These are phyloP conservation scores for Leishmania tarentolae DNA, from an alignment of 208 protist species.

Conservation along the genomic window DNA sequence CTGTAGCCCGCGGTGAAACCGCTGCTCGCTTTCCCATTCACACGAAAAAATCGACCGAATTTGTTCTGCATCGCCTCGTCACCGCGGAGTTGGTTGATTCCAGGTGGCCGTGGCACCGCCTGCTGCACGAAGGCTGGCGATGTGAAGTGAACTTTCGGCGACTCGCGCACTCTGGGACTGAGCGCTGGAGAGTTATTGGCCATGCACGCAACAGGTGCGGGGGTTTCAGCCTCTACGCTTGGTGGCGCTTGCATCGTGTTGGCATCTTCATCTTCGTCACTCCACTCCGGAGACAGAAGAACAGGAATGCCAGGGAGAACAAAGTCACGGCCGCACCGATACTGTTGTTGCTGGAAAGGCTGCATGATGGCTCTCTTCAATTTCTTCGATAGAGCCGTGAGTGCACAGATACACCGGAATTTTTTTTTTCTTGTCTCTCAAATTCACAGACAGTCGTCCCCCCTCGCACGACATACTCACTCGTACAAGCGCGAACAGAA, in stretches of 20 bases:
- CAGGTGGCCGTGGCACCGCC: neutral
- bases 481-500: neutral
- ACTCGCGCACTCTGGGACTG: neutral
- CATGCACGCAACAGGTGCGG: neutral
- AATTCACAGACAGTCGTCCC: neutral
- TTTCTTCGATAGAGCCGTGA: neutral
- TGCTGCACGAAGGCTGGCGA: neutral
- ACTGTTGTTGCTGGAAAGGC: slow-evolving; percentile 7
- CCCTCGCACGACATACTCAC: too few species aligned
- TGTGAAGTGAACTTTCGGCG: neutral
- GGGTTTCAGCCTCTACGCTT: neutral
- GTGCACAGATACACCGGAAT: neutral
- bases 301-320: slow-evolving; percentile 34
- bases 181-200: too few species aligned
- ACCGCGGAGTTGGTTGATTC: neutral
- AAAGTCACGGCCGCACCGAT: slow-evolving; percentile 22
- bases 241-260: neutral
- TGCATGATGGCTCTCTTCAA: slow-evolving; percentile 8
- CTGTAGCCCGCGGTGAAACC: neutral
- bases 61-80: neutral
- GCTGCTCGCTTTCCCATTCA: neutral
- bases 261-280: slow-evolving; percentile 13
- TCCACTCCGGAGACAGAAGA: slow-evolving; percentile 37
- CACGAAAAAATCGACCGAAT: neutral
- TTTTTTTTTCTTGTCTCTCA: neutral